Percentiles rank a stretch among this genome's conserved stretches.
Conservation (phyloP, 163 green algal species). For the Scenedesmus sp. region DNA sequence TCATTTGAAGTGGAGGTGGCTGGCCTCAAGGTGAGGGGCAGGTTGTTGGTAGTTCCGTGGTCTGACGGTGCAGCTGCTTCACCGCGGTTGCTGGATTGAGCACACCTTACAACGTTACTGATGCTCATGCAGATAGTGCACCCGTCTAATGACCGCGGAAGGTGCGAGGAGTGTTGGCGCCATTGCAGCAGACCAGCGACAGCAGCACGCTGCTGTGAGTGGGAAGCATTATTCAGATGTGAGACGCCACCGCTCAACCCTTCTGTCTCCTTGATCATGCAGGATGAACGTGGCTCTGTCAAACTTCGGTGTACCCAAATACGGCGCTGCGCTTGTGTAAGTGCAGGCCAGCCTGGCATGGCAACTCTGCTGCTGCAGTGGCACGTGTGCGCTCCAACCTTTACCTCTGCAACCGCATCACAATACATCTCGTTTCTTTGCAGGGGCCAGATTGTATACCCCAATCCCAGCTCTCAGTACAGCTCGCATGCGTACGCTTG, state of each 20-base stretch:
- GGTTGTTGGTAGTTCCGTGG: slow-evolving; percentile 22
- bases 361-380: neutral
- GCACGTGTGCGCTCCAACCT: neutral
- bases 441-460: slow-evolving; percentile 78
- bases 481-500: slow-evolving; percentile 67
- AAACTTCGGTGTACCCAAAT: slow-evolving; percentile 76
- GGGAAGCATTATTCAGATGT: neutral
- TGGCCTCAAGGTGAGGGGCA: slow-evolving; percentile 29
- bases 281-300: slow-evolving; percentile 67
- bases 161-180: slow-evolving; percentile 1
- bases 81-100: neutral
- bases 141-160: slow-evolving; percentile 29
- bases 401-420: neutral
- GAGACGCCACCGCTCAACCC: neutral
- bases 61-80: neutral
- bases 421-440: neutral
- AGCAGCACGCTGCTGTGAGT: neutral
- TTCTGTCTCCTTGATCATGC: neutral
- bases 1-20: slow-evolving; percentile 51
- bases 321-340: slow-evolving; percentile 68
- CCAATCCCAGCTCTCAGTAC: slow-evolving; percentile 55
- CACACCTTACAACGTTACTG: neutral
- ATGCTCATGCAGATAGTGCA: slow-evolving; percentile 19
- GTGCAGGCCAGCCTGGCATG: slow-evolving; percentile 20
- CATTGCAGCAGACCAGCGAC: neutral